A percentile compares a stretch with the other conserved stretches of the same genome.
Evolutionary conservation across 192 early-diverging fungal genomes (phyloP).

Genomic region (Kickxella alabastrina): DNA sequence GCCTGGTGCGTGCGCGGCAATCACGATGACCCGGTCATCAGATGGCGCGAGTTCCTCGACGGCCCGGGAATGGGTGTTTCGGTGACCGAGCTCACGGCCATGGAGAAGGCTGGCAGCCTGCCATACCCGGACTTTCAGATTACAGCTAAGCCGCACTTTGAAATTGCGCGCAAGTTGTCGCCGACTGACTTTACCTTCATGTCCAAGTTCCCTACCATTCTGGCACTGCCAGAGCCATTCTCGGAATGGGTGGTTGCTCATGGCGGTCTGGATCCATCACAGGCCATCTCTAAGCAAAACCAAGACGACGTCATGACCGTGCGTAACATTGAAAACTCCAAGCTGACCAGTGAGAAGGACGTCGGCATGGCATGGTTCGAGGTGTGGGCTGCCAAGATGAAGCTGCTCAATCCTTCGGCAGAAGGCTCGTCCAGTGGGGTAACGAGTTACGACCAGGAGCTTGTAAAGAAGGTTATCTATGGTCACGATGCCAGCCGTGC

Average conservation of each 20-base stretch:
- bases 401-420: conserved; percentile 42
- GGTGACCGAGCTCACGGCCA: conserved; percentile 5
- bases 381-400: conserved; percentile 47
- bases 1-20: conserved; percentile 66
- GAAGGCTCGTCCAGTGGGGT: too few relatives aligned
- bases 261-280: conserved; percentile 58
- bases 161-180: conserved; percentile 42
- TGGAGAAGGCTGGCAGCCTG: conserved; percentile 7
- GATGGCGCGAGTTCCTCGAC: conserved; percentile 54
- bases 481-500: conserved; percentile 66
- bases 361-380: conserved; percentile 34
- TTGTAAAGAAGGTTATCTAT: conserved; percentile 61
- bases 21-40: conserved; percentile 69
- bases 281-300: conserved; percentile 50
- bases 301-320: conserved; percentile 61
- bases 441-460: too few relatives aligned
- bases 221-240: conserved; percentile 44
- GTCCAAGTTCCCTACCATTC: conserved; percentile 54
- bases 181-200: conserved; percentile 53
- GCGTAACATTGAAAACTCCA: conserved; percentile 34
- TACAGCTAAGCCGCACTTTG: conserved; percentile 15
- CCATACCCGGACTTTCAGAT: conserved; percentile 27
- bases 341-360: conserved; percentile 11
- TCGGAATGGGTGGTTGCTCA: conserved; percentile 62
- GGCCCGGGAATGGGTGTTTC: conserved; percentile 25